phyloP scores from a whole-genome alignment of 345 rosid species.

The Lepidium didymum region DNA sequence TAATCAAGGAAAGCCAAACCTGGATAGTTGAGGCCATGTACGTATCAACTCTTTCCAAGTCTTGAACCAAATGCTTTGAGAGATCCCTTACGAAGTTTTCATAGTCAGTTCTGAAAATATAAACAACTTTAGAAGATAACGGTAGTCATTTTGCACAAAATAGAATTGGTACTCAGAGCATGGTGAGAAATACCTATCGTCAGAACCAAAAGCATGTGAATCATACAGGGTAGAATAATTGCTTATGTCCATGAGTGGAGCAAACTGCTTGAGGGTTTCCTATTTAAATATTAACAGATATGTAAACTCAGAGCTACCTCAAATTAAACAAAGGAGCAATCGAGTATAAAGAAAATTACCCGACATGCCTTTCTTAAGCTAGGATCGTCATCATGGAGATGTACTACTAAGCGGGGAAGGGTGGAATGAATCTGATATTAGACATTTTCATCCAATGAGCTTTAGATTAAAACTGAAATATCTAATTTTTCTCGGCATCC shows the following conservation, averaged over 20 bases:
- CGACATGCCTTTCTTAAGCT: slow-evolving; percentile 83
- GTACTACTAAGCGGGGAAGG: slow-evolving; percentile 75
- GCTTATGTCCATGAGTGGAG: slow-evolving; percentile 60
- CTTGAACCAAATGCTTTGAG: slow-evolving; percentile 51
- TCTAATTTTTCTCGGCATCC: background rate
- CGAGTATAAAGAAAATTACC: slow-evolving; percentile 32
- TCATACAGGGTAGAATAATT: slow-evolving; percentile 44
- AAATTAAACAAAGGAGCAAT: slow-evolving; percentile 8
- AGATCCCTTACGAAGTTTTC: slow-evolving; percentile 77
- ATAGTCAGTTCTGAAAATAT: slow-evolving; percentile 54
- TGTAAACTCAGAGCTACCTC: background rate
- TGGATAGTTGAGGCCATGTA: slow-evolving; percentile 79
- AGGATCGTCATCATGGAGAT: slow-evolving; percentile 70
- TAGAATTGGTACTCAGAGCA: background rate
- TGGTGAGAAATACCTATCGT: slow-evolving; percentile 49
- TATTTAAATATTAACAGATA: slow-evolving; percentile 29
- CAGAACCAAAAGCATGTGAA: slow-evolving; percentile 57
- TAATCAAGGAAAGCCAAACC: slow-evolving; percentile 35
- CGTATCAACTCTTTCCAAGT: slow-evolving; percentile 60
- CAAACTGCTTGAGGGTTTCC: slow-evolving; percentile 64
- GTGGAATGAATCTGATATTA: slow-evolving; percentile 67
- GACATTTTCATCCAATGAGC: slow-evolving; percentile 1
- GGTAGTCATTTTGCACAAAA: background rate
- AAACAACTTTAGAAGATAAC: background rate
- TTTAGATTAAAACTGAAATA: background rate